Conservation (phyloP, 768 basidiomycete genomes). For the Russula olivacea region DNA sequence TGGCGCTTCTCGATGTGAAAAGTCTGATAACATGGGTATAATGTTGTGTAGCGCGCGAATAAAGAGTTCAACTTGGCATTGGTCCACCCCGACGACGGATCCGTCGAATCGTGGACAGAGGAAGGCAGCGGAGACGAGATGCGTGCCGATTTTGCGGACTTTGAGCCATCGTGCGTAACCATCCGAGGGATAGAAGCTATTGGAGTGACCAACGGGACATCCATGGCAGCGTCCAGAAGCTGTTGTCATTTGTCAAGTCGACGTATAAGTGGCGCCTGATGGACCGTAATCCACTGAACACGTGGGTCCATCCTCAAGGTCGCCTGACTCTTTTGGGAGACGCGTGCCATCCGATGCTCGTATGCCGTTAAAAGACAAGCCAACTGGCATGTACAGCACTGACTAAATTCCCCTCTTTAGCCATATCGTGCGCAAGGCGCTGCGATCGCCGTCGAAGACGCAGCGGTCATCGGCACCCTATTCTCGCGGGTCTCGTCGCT, state of each 20-base stretch:
- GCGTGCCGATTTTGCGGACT: slow-evolving; percentile 38
- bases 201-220: not conserved
- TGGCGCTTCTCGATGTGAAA: not conserved
- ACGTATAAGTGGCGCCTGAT: slow-evolving; percentile 41
- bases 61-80: slow-evolving; percentile 36
- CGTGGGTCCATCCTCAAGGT: slow-evolving; percentile 36
- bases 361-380: slow-evolving; percentile 13
- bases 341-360: slow-evolving; percentile 42
- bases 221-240: slow-evolving; percentile 32
- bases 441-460: slow-evolving; percentile 47
- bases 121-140: slow-evolving; percentile 41
- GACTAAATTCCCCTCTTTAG: slow-evolving; percentile 13
- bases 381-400: not conserved
- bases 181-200: not conserved
- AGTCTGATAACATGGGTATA: not conserved
- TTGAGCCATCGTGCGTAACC: slow-evolving; percentile 35
- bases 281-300: slow-evolving; percentile 37
- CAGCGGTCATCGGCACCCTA: slow-evolving; percentile 42
- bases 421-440: slow-evolving; percentile 42
- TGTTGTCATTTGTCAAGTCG: slow-evolving; percentile 34
- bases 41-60: slow-evolving; percentile 30
- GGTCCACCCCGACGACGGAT: slow-evolving; percentile 36
- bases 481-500: slow-evolving; percentile 42
- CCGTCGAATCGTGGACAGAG: slow-evolving; percentile 40
- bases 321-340: slow-evolving; percentile 37